Evolutionary conservation across 805 yeast genomes (phyloP), one percentile per base, ranked within the genome.

Genomic region (Debaryomyces maramus): DNA sequence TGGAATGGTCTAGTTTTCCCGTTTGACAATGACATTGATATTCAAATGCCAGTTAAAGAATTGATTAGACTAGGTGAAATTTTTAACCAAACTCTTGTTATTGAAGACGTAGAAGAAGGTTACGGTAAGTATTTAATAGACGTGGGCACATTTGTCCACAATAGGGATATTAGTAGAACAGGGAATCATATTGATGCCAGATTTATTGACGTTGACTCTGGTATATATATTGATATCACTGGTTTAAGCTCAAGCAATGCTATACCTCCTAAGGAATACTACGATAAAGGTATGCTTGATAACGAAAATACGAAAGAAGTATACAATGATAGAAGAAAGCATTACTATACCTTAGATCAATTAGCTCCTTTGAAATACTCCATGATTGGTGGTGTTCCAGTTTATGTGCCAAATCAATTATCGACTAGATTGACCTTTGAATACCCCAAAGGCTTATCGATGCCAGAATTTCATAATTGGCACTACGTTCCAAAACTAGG

Each of bases 171-270:
- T 5, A 43, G 50, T 6, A 36, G 34, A 11, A 49, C 37, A 21
- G 47, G 44, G 5, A 49, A 51, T 40, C 51, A 44, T 31, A 51
- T 51, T 28, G 55, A 51, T 27, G 53, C 78, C 9, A 67, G 82
- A 39, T 74, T 79, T 49, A 75, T 80, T 37, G 84, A 79, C 49
- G 65, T 68, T 5, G 69, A 71, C 31, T 70, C 79, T 1, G 84
- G 84, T 5, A 47, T 69, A 6, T 79, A 75, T 48, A 61, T 79
- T 36, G 83, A 79, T 46, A 63, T 79, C 36, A 69, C 74, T 3
- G 84, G 79, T 2, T 36, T 51, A n/a, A 46, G 46, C 2, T 34
- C 44, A 11, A 35, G 44, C 27, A 35, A 37, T 8, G 51, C 36
- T 4, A 5, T 18, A 13, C 34, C 36, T 10, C 47, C 50, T 3